A percentile compares a stretch with the other conserved stretches of the same genome.
Conservation (phyloP, 129 eudicot genomes). For the Smallanthus sonchifolius region DNA sequence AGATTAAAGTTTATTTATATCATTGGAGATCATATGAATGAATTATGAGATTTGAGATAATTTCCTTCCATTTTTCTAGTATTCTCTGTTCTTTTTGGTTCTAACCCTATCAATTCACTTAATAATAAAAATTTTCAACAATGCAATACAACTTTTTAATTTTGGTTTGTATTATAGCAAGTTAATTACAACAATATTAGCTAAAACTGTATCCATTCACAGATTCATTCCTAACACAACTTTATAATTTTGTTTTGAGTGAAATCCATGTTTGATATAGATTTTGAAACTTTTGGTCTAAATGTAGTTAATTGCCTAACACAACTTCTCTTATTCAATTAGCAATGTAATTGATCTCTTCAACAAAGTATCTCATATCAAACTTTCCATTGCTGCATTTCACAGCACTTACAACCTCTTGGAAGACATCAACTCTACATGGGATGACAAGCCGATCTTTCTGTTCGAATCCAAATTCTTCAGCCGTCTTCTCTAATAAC, state of each 20-base stretch:
- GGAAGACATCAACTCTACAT: conserved; percentile 60
- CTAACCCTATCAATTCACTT: neutral
- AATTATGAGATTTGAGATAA: too few species aligned
- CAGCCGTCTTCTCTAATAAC: conserved; percentile 65
- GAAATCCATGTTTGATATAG: neutral
- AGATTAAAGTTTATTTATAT: too few species aligned
- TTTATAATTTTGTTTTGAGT: too few species aligned
- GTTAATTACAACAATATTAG: neutral
- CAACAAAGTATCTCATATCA: conserved; percentile 58
- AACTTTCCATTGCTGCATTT: conserved; percentile 65
- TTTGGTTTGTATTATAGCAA: neutral
- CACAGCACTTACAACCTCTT: conserved; percentile 63
- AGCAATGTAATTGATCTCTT: conserved; percentile 38
- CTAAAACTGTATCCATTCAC: neutral
- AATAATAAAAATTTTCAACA: neutral
- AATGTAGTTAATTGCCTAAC: neutral
- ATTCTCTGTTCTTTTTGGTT: too few species aligned
- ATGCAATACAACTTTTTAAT: neutral
- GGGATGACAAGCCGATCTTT: conserved; percentile 62
- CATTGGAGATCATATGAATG: too few species aligned
- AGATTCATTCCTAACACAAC: too few species aligned
- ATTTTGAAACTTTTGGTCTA: neutral
- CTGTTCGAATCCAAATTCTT: conserved; percentile 64
- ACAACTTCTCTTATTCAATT: neutral
- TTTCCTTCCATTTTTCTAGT: neutral